A percentile compares a stretch with the other conserved stretches of the same genome.
Conservation (phyloP, 2,329 filamentous ascomycete species). For the Sclerotinia spermophila region DNA sequence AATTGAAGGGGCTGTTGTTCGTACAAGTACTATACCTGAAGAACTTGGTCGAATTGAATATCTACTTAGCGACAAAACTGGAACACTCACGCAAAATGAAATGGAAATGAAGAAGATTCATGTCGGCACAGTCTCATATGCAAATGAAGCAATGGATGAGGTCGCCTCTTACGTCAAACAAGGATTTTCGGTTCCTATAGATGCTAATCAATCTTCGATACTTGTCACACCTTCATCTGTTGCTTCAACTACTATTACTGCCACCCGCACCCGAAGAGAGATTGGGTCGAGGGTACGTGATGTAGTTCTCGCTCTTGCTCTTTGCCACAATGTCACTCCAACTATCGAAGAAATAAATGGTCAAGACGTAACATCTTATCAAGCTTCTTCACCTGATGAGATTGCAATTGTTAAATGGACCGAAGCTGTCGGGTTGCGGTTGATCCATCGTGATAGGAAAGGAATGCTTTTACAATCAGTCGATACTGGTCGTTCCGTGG, state of each 20-base stretch:
- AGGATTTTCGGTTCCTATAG: slow-evolving; percentile 61
- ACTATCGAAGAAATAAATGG: slow-evolving; percentile 82
- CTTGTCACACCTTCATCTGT: slow-evolving; percentile 75
- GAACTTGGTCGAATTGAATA: slow-evolving; percentile 96
- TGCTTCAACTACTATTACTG: slow-evolving; percentile 53
- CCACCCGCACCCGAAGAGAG: slow-evolving; percentile 83
- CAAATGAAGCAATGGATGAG: slow-evolving; percentile 98
- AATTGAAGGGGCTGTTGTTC: slow-evolving; percentile 87
- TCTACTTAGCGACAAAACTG: slow-evolving; percentile 93
- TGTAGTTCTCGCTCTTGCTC: slow-evolving; percentile 82
- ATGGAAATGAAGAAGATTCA: slow-evolving; percentile 99
- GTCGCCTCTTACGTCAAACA: slow-evolving; percentile 82
- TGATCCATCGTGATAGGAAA: slow-evolving; percentile 82
- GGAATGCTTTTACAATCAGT: slow-evolving; percentile 78
- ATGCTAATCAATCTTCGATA: slow-evolving; percentile 43
- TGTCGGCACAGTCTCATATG: slow-evolving; percentile 95
- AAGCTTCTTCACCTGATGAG: slow-evolving; percentile 95
- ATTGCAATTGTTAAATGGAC: slow-evolving; percentile 98
- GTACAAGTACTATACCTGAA: slow-evolving; percentile 96
- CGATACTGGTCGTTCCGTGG: slow-evolving; percentile 67
- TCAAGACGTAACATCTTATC: slow-evolving; percentile 75
- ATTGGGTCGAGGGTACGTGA: slow-evolving; percentile 92
- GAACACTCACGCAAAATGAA: slow-evolving; percentile 95
- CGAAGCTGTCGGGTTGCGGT: slow-evolving; percentile 81
- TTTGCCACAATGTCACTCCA: slow-evolving; percentile 97